Evolutionary conservation across 2,329 filamentous ascomycete genomes (phyloP).

Genomic region (Aspergillus aculeatus): DNA sequence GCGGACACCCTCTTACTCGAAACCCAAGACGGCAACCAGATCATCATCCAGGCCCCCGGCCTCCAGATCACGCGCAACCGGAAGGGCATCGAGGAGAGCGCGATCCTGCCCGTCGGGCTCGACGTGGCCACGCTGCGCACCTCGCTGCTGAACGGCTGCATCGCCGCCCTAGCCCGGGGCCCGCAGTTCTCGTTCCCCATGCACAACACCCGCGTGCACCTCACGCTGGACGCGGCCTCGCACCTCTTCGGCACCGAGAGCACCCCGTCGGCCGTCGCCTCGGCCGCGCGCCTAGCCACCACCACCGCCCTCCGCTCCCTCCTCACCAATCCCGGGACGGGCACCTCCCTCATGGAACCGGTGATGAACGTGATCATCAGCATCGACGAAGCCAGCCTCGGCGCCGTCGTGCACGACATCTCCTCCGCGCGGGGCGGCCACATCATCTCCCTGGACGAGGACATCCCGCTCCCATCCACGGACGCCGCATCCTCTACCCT

Average conservation of each 20-base stretch:
- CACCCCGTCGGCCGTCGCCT: constrained; percentile 66
- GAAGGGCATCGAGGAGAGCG: constrained; percentile 41
- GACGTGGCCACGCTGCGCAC: constrained; percentile 50
- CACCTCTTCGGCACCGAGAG: constrained; percentile 68
- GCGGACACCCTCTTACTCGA: constrained; percentile 39
- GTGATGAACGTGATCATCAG: constrained; percentile 88
- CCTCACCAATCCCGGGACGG: constrained; percentile 38
- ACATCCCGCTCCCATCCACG: constrained; percentile 35
- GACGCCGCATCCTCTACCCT: constrained; percentile 20
- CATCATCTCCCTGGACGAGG: constrained; percentile 66
- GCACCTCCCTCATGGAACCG: constrained; percentile 77
- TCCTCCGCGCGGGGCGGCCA: constrained; percentile 71
- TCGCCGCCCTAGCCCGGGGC: constrained; percentile 80
- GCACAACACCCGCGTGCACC: constrained; percentile 68
- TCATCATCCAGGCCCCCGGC: constrained; percentile 56
- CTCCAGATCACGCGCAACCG: constrained; percentile 41
- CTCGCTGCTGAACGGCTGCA: constrained; percentile 72
- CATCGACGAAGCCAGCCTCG: constrained; percentile 78
- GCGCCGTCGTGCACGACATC: constrained; percentile 79
- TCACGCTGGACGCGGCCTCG: constrained; percentile 64
- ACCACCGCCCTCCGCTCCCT: constrained; percentile 65
- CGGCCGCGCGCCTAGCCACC: constrained; percentile 66
- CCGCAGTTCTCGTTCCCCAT: constrained; percentile 78
- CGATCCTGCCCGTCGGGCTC: constrained; percentile 57
- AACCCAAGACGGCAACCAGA: constrained; percentile 68